phyloP scores from a whole-genome alignment of 352 stramenopile genomes.

The Poterioochromonas sp. region DNA sequence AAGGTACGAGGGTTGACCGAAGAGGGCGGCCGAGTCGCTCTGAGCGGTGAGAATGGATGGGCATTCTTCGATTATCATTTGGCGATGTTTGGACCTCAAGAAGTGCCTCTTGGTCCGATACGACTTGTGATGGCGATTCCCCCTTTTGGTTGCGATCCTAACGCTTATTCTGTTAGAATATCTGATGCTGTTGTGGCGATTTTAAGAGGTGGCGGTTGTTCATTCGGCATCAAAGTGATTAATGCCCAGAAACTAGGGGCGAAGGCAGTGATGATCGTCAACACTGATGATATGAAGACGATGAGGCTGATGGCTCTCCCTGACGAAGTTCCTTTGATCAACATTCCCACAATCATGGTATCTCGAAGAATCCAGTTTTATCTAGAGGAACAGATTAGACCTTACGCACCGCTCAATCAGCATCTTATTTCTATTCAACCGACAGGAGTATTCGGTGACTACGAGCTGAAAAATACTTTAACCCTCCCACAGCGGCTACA shows the following conservation, averaged over 20 bases:
- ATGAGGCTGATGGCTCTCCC: conserved; percentile 29
- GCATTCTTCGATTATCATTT: conserved; percentile 33
- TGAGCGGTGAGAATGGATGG: conserved; percentile 18
- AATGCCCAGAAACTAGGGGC: conserved; percentile 30
- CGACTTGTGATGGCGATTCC: not conserved
- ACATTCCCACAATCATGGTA: conserved; percentile 21
- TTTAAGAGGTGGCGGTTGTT: conserved; percentile 18
- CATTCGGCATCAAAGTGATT: conserved; percentile 32
- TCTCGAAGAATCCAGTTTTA: conserved; percentile 21
- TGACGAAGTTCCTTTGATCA: conserved; percentile 16
- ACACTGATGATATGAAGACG: conserved; percentile 29
- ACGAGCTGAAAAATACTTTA: conserved; percentile 12
- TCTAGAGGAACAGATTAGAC: not conserved
- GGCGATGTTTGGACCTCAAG: conserved; percentile 24
- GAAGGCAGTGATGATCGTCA: conserved; percentile 27
- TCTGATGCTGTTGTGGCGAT: conserved; percentile 3
- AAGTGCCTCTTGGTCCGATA: conserved; percentile 18
- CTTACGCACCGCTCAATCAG: not conserved
- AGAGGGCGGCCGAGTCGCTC: conserved; percentile 12
- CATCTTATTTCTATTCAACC: conserved; percentile 21
- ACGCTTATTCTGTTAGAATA: conserved; percentile 21
- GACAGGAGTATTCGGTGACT: conserved; percentile 21
- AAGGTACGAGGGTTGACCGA: conserved; percentile 1
- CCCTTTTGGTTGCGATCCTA: conserved; percentile 24
- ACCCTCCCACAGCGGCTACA: not conserved